Evolutionary conservation across 164 flowering plant genomes (phyloP), one percentile per base, ranked within the genome.

Genomic region (Vitis riparia): DNA sequence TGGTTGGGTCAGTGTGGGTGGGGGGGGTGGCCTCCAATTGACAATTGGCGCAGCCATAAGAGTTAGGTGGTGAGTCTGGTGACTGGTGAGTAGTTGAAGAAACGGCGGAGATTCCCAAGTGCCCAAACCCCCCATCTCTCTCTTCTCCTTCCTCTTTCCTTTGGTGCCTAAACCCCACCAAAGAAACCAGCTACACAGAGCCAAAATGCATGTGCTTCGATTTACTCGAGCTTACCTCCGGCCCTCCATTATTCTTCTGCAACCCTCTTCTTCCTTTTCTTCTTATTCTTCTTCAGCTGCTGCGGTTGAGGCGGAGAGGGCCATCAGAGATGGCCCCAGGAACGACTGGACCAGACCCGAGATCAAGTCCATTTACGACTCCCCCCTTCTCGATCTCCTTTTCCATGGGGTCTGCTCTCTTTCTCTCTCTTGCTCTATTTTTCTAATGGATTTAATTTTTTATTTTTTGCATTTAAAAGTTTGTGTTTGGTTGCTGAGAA

Each of bases 381-480:
- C 98, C 65, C 99, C 99, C 15, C 66, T 91, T 72, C 94, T 96
- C 59, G 98, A 96, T 81, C 98, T 96, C 68, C 97, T 96, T 67
- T 93, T 91, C 79, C 95, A 91, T 73, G 98, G 97, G 15, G 98
- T 95, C n/a, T 79, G 7, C n/a, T 57, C 61, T 29, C 51, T 71
- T 4, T 55, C 59, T 71, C 65, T 2, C 10, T 71, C 32, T 63
- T 53, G 3, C 19, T 66, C 9, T 17, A 55, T 61, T 9, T 64
- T 17, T 69, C 48, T 6, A 2, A n/a, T 67, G 14, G 16, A 53
- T 23, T 27, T 13, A 5, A 5, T 57, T 0, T 15, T 11, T 47
- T 8, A 32, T 49, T 27, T 55, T 51, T 48, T 44, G 55, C 12
- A 32, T 30, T 15, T 48, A 44, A 63, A 14, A 23, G 27, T 48